Evolutionary conservation across 257 asterid genomes (phyloP), one percentile per base, ranked within the genome.

Genomic region (Penstemon barbatus): DNA sequence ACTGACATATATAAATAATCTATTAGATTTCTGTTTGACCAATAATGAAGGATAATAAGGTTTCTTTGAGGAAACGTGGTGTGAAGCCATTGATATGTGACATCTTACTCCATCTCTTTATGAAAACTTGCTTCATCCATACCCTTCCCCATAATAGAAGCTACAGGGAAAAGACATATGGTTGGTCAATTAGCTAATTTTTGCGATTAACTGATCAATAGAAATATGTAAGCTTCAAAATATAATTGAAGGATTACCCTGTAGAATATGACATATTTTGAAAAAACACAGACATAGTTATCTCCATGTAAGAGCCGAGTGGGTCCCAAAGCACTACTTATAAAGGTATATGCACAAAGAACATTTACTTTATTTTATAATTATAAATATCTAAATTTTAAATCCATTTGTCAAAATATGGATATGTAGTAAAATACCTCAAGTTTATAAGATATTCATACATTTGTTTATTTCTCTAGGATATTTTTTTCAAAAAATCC

Each of bases 31-130:
- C 62, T 58, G 38, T 61, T 65, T 40, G 45, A 15, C 54, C 15
- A 56, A 44, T 75, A 43, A 57, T 43, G 61, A 46, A 61, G 66
- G 33, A 61, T 45, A 40, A 63, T 57, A 64, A 64, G 58, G 52
- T 43, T 37, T 51, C 7, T 51, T 59, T 15, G 36, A 25, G 64
- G 59, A 62, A 41, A 37, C 38, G 54, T 5, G 5, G 50, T 43
- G n/a, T 7, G 8, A 64, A 10, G 15, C 60, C 51, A 50, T 63
- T 57, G 62, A 61, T 54, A 50, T 39, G 52, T 38, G 33, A 13
- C 73, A 64, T 41, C n/a, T 58, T 13, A 44, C 63, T 53, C 57
- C 50, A 49, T 54, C 50, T 40, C 46, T 18, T 43, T 10, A 57
- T 25, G 49, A 55, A 63, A 7, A 40, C 33, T 41, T 8, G 5